These are phyloP conservation scores for Pichia sp. DNA, from an alignment of 1,139 yeast genomes.

Conservation along the genomic window DNA sequence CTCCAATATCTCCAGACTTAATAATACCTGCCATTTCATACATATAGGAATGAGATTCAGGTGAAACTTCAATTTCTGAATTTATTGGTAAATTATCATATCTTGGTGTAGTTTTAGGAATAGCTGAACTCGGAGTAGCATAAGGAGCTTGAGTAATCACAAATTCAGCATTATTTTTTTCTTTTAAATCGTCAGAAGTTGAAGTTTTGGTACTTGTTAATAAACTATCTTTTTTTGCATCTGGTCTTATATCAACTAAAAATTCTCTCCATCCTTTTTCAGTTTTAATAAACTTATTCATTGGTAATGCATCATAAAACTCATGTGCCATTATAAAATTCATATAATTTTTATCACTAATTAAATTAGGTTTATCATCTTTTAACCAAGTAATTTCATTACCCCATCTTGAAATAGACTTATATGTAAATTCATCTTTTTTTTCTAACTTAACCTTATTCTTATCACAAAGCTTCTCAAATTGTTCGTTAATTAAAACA, in stretches of 20 bases:
- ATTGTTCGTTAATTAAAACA: conserved; percentile 55
- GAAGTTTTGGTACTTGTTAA: conserved; percentile 20
- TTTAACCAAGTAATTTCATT: conserved; percentile 62
- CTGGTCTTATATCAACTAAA: conserved; percentile 44
- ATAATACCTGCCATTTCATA: conserved; percentile 41
- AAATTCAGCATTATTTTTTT: conserved; percentile 37
- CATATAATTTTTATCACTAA: conserved; percentile 30
- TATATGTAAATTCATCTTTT: conserved; percentile 34
- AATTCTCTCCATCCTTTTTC: conserved; percentile 72
- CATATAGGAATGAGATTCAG: conserved; percentile 59
- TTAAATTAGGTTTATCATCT: conserved; percentile 41
- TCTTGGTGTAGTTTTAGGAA: conserved; percentile 50
- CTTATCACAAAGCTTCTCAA: conserved; percentile 42
- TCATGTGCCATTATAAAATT: conserved; percentile 78
- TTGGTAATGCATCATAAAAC: conserved; percentile 82
- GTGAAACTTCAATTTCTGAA: conserved; percentile 65
- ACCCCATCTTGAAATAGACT: conserved; percentile 47
- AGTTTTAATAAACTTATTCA: conserved; percentile 60
- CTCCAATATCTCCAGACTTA: conserved; percentile 40
- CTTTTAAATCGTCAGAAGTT: conserved; percentile 3
- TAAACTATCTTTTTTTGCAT: conserved; percentile 13
- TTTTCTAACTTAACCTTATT: conserved; percentile 17
- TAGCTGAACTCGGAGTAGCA: conserved; percentile 58
- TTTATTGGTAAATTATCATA: conserved; percentile 50
- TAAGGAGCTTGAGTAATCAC: conserved; percentile 54